Evolutionary conservation across 2,329 filamentous ascomycete genomes (phyloP).

Genomic region (Colletotrichum sp.): DNA sequence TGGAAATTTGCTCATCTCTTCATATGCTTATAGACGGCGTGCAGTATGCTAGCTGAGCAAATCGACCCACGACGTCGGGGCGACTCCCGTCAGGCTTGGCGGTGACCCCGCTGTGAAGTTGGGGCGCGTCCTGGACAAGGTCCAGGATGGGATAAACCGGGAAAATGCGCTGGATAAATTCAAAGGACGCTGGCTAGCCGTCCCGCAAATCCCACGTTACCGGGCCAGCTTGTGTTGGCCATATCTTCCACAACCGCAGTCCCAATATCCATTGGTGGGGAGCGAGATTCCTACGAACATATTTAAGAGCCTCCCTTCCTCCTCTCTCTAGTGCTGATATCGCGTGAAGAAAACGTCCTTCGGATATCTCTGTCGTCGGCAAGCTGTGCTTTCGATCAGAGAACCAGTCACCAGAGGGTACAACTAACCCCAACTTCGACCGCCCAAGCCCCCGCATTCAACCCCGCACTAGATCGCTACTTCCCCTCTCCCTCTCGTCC

Average conservation of each 20-base stretch:
- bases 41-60: not conserved
- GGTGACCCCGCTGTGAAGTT: not conserved
- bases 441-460: not conserved
- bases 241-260: not conserved
- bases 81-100: not conserved
- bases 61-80: not conserved
- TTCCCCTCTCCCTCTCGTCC: not conserved
- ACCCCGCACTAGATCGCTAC: not conserved
- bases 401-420: not conserved
- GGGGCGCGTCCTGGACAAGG: not conserved
- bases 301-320: not conserved
- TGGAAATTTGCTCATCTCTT: not conserved
- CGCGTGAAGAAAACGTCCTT: not conserved
- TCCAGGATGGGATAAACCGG: slow-evolving; percentile 18
- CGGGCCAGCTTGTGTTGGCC: slow-evolving; percentile 7
- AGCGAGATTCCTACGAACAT: not conserved
- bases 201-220: slow-evolving; percentile 19
- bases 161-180: slow-evolving; percentile 26
- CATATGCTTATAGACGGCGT: not conserved
- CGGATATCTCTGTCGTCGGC: not conserved
- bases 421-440: not conserved
- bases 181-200: slow-evolving; percentile 13
- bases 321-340: not conserved
- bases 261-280: not conserved
- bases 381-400: not conserved